A percentile compares a stretch with the other conserved stretches of the same genome.
Evolutionary conservation across 73 alveolate genomes (phyloP).

Genomic region (Symbiodinium natans): DNA sequence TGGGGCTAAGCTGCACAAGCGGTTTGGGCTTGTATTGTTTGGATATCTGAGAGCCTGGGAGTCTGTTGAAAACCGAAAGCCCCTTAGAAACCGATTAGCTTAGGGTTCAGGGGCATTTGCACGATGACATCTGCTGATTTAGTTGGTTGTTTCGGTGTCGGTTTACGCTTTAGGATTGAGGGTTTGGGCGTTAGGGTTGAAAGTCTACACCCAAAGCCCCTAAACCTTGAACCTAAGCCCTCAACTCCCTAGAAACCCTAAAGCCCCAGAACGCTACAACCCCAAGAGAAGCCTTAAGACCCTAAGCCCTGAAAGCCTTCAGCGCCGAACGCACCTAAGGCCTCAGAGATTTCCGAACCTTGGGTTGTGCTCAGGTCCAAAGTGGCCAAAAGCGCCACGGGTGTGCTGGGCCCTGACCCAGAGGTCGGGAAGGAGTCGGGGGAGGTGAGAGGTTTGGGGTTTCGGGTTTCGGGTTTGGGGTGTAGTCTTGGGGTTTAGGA

Average conservation of each 20-base stretch:
- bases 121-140: no score
- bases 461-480: neutral
- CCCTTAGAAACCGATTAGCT: no score
- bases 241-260: neutral
- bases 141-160: no score
- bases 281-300: neutral
- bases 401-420: neutral
- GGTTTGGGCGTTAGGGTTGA: no score
- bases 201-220: no score
- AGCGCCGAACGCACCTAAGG: no score
- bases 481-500: no score
- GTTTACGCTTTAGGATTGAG: no score
- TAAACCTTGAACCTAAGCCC: neutral
- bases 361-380: neutral
- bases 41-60: neutral
- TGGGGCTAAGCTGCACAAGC: neutral
- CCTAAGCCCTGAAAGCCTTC: neutral
- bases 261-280: neutral
- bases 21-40: neutral
- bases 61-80: no score
- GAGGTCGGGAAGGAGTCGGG: neutral
- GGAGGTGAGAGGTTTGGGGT: neutral
- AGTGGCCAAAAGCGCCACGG: neutral
- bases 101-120: no score
- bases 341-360: neutral